Evolutionary conservation across 352 stramenopile species (phyloP), one percentile per base, ranked within the genome.

Genomic region (Phytopythium boreale): DNA sequence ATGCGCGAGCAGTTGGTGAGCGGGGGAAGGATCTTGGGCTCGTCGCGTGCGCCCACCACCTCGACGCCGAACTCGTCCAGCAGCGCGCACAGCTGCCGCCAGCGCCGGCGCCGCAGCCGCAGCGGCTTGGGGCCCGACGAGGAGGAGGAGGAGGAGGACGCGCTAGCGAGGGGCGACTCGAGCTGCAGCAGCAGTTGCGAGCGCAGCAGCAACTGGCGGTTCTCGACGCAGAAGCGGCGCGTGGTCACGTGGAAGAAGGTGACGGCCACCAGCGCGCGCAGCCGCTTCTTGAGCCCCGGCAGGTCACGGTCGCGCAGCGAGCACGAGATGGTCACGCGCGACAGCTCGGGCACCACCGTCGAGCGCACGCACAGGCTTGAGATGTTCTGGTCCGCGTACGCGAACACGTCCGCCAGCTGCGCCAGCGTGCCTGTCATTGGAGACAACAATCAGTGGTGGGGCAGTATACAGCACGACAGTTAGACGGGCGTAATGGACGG

Each of bases 181-280:
- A 87, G 66, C 34, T 78, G 75, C 43, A 90, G 60, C 46, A 92
- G 67, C 20, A 83, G 52, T 61, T 92, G 84, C 1, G 80, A 88
- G 22, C 81, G 80, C 50, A 92, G 61, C 47, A 92, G 59, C 20
- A 88, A 67, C 55, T 90, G 78, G 31, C 88, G 74, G 70, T 84
- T 89, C 56, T 81, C 65, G 26, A 90, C 66, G 36, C 81, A 90
- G 31, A 84, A 86, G 22, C 68, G 67, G 69, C 85, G 73, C 24
- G 77, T 88, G 36, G 84, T 93, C 56, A 91, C 75, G 59, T 93
- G 84, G 74, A 90, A 90, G 62, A 93, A 93, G 17, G 84, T 90
- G 52, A 93, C 71, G 57, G 70, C 79, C 52, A 93, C 84, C 3
- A 93, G 77, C 26, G 82, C 70, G 2, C 76, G 70, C 27, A 91